Base-by-base conservation (phyloP, 2,329 filamentous ascomycete species). In the Botrytis elliptica region DNA sequence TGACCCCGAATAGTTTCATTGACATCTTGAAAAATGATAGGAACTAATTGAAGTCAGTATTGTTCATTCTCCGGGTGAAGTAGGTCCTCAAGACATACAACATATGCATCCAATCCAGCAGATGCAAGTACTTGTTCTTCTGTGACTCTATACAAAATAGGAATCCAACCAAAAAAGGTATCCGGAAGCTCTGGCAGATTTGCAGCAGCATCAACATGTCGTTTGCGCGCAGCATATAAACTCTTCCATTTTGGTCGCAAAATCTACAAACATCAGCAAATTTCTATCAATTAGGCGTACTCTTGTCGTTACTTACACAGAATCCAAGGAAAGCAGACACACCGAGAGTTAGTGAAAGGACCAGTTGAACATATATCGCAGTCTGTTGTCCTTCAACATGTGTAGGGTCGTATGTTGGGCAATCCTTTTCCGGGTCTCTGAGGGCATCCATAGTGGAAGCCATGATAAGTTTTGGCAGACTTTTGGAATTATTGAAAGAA, bases 1-100 rank as follows among this genome's bases (percentile, higher is more conserved):
- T 92, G 70, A 92, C 85, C 25, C 88, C 85, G 69, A 98, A 91
- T 78, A 98, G 92, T 75, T 92, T 93, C 77, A 94, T 93, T 20
- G 95, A 92, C 90, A 98, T 96, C 82, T 95, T 97, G 86, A 98
- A 98, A 83, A 99, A 99, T 25, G 92, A 89, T 22, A 99, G 86
- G 81, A 99, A 98, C 88, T 89, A 79, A 72, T 29, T 74, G 46
- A 20, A 1, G 46, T 81, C 55, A 80, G 76, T 29, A 64, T 63
- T 4, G 3, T 33, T 12, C 46, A 67, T 29, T 57, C 8, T 46
- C 62, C 18, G 4, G 49, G 22, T n/a, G 40, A 33, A 18, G 29
- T 46, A 36, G 46, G 14, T 59, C 7, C 12, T 10, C 25, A n/a
- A 69, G 18, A 73, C 88, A 78, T 84, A 93, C 92, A 77, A 98